Conservation (phyloP, 306 rosid species). For the Prunus davidiana region DNA sequence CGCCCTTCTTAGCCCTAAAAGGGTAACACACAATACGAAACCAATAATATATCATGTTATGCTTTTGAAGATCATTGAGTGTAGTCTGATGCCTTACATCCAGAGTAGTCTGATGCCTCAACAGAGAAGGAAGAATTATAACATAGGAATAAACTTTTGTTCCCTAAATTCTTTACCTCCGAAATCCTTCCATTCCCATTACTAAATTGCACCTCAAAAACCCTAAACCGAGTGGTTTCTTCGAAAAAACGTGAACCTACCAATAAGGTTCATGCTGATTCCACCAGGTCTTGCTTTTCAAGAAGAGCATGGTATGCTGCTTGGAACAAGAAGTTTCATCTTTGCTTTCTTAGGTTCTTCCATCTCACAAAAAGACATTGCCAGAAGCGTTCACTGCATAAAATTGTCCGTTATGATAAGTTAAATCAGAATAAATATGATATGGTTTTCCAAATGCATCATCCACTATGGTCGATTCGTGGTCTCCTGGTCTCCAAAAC, state of each 20-base stretch:
- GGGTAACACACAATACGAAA: no score
- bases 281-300: background rate
- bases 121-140: background rate
- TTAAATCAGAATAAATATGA: background rate
- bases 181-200: background rate
- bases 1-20: no score
- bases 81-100: background rate
- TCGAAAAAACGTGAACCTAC: background rate
- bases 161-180: background rate
- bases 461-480: background rate
- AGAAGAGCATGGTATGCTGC: background rate
- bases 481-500: background rate
- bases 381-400: background rate
- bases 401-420: background rate
- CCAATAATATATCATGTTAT: no score
- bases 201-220: background rate
- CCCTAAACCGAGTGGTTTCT: background rate
- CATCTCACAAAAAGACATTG: background rate
- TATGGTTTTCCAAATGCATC: background rate
- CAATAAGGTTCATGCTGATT: background rate
- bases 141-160: background rate
- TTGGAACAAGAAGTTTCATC: background rate
- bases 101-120: background rate
- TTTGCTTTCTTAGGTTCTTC: background rate
- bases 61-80: no score